Evolutionary conservation across 2,329 filamentous ascomycete species (phyloP).

Genomic region (Alternaria metachromatica): DNA sequence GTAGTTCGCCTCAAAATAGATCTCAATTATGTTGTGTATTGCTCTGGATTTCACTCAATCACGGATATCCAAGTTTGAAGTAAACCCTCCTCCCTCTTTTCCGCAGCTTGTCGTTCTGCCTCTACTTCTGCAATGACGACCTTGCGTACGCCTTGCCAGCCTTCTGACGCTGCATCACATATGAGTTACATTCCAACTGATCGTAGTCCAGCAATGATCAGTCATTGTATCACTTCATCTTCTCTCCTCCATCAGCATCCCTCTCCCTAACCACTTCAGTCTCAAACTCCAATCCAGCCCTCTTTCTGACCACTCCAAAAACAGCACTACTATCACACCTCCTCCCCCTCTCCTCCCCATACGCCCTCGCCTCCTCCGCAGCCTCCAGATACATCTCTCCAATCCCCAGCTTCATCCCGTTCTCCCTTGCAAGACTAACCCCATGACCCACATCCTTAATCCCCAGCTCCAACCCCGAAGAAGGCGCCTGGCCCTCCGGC

Average conservation of each 20-base stretch:
- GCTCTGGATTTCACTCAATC: background rate
- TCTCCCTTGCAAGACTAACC: conserved; percentile 52
- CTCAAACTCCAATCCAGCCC: conserved; percentile 56
- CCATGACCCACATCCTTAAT: conserved; percentile 62
- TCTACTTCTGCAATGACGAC: conserved; percentile 65
- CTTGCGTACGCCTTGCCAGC: conserved; percentile 77
- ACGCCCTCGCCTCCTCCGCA: conserved; percentile 53
- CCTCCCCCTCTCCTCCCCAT: conserved; percentile 44
- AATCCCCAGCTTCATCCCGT: conserved; percentile 50
- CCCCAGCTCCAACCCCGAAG: conserved; percentile 58
- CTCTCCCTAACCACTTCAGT: conserved; percentile 44
- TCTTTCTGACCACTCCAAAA: conserved; percentile 56
- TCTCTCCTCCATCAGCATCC: conserved; percentile 7
- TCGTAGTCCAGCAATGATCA: too few species aligned
- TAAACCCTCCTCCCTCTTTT: conserved; percentile 7
- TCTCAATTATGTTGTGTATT: background rate
- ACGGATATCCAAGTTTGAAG: background rate
- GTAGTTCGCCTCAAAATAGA: background rate
- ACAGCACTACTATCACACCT: conserved; percentile 59
- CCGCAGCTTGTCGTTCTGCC: conserved; percentile 27
- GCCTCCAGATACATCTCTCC: conserved; percentile 55
- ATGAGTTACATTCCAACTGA: too few species aligned
- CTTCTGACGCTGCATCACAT: conserved; percentile 50
- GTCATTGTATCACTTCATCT: too few species aligned
- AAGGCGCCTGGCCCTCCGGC: conserved; percentile 45